These are phyloP conservation scores for Sugiyamaella americana DNA, from an alignment of 805 yeast genomes.

Conservation along the genomic window DNA sequence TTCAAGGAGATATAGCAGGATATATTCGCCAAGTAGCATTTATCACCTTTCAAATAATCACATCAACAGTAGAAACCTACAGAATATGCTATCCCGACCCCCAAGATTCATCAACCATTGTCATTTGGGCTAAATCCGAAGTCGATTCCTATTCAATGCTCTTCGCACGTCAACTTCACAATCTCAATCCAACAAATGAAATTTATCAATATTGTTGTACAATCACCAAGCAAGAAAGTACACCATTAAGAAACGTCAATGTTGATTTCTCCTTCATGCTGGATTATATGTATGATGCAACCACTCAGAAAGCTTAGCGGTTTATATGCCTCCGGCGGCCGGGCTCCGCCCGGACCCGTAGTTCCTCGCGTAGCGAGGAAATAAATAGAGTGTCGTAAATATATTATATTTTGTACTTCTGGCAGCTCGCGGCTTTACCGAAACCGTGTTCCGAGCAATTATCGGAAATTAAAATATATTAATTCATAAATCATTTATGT, in stretches of 20 bases:
- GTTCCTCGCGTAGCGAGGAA: not conserved
- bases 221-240: slow-evolving; percentile 52
- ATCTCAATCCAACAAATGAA: slow-evolving; percentile 48
- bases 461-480: no score
- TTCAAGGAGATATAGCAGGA: slow-evolving; percentile 48
- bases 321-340: not conserved
- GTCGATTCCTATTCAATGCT: slow-evolving; percentile 52
- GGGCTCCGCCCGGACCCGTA: not conserved
- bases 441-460: no score
- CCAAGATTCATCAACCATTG: slow-evolving; percentile 49
- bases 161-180: slow-evolving; percentile 62
- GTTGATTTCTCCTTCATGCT: slow-evolving; percentile 44
- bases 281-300: not conserved
- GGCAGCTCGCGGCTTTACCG: no score
- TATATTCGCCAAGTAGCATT: slow-evolving; percentile 58
- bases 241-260: slow-evolving; percentile 57
- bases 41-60: slow-evolving; percentile 54
- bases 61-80: slow-evolving; percentile 51
- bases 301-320: not conserved
- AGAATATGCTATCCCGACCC: slow-evolving; percentile 42
- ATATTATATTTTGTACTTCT: no score
- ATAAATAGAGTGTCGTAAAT: no score
- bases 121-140: slow-evolving; percentile 72
- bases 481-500: no score
- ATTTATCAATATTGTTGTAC: slow-evolving; percentile 51